phyloP scores from a whole-genome alignment of 2,329 filamentous ascomycete species.

The Colletotrichum siamense region DNA sequence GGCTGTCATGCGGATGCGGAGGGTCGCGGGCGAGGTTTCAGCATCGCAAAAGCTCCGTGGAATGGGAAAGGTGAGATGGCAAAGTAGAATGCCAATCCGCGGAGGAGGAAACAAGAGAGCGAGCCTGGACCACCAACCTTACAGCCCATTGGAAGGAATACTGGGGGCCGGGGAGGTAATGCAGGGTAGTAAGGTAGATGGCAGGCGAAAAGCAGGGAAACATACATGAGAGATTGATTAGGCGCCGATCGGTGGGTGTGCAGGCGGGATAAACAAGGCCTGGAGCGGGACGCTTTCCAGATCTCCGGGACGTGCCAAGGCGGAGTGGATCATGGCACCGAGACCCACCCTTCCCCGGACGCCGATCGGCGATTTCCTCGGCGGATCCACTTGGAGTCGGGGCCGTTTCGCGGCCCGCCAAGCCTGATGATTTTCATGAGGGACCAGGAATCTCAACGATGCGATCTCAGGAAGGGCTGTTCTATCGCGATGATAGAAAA shows the following conservation, averaged over 20 bases:
- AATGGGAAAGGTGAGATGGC: not conserved
- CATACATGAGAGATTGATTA: not conserved
- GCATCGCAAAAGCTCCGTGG: not conserved
- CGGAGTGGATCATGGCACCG: not conserved
- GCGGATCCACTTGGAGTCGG: not conserved
- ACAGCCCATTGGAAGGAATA: not conserved
- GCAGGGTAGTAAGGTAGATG: not conserved
- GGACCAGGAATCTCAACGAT: not conserved
- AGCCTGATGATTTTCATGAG: not conserved
- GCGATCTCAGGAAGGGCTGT: not conserved
- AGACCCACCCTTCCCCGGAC: not conserved
- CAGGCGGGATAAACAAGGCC: not conserved
- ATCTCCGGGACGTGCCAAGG: not conserved
- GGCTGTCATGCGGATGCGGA: not conserved
- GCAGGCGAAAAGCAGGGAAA: not conserved
- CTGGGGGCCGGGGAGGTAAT: not conserved
- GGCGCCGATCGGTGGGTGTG: not conserved
- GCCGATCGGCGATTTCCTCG: not conserved
- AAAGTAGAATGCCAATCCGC: not conserved
- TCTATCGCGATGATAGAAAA: fast-evolving
- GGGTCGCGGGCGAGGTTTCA: not conserved
- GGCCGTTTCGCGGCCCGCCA: not conserved
- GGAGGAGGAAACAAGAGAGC: fast-evolving
- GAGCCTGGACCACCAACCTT: not conserved
- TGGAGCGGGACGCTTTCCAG: not conserved